Evolutionary conservation across 2,329 filamentous ascomycete genomes (phyloP).

Genomic region (Fusarium setosum): DNA sequence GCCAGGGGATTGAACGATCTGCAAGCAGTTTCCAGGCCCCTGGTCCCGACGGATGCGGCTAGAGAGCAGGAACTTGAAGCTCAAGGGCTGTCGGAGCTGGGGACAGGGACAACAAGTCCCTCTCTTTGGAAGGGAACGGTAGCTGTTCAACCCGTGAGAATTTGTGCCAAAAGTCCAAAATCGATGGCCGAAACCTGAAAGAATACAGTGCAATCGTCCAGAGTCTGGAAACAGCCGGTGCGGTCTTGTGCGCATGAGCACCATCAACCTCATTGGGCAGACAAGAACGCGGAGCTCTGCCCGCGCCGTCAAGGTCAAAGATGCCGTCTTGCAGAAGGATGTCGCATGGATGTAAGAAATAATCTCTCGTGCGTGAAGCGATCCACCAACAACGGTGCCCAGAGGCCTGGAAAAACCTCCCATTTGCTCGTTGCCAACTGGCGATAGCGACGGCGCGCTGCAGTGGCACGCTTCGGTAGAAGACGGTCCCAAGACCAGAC

Average conservation of each 20-base stretch:
- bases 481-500: constrained; percentile 28
- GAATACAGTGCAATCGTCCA: background rate
- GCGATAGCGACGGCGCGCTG: constrained; percentile 40
- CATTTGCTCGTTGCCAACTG: constrained; percentile 40
- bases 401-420: constrained; percentile 45
- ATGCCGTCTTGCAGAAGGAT: constrained; percentile 22
- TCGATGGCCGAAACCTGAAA: too few relatives aligned
- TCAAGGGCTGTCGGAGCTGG: too few relatives aligned
- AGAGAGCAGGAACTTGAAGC: constrained; percentile 31
- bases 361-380: constrained; percentile 43
- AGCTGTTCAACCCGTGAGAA: too few relatives aligned
- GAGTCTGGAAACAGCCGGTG: constrained; percentile 1
- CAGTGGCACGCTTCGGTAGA: constrained; percentile 38
- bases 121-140: too few relatives aligned
- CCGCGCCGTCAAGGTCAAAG: constrained; percentile 20
- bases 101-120: too few relatives aligned
- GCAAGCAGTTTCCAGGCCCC: constrained; percentile 41
- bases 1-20: constrained; percentile 42
- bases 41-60: constrained; percentile 39
- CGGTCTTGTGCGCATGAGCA: constrained; percentile 7
- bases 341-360: constrained; percentile 41
- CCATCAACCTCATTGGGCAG: constrained; percentile 18
- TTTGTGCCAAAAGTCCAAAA: too few relatives aligned
- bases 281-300: constrained; percentile 13
- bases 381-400: constrained; percentile 40